Base-by-base conservation (phyloP, 176 grass and related monocot species). In the Triticum urartu region DNA sequence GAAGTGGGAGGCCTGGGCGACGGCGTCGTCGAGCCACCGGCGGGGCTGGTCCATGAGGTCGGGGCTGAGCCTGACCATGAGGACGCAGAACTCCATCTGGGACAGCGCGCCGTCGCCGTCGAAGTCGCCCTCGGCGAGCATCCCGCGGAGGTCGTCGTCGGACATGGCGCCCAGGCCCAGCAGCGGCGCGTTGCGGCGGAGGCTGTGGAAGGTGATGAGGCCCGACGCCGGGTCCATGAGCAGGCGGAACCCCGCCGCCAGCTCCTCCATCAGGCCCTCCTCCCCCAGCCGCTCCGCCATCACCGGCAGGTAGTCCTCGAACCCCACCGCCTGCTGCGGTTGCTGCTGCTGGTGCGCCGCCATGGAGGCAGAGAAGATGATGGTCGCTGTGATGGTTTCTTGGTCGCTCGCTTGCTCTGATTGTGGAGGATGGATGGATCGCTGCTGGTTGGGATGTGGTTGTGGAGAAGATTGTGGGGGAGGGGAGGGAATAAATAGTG, bases 221-320 rank as follows among this genome's bases (percentile, higher is more conserved):
- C 89, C 79, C 0, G 72, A 24, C 0, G 83, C 17, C 9, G 97
- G 94, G 68, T 99, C 97, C 97, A 94, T 94, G 26, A 97, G 86
- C 33, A 99, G 78, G 0, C 92, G 87, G 79, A 99, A 99, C 60
- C 97, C 94, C 28, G 87, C 87, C 3, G 85, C 80, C 7, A 99
- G 94, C 78, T 99, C 97, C 67, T 83, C 86, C 97, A 99, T 91
- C n/a, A 99, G 92, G 1, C 94, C 97, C 4, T 99, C 94, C 77
- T 93, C 92, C 2, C 94, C 97, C 11, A 97, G 94, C 9, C 88
- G 85, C 56, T 99, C 97, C 65, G 90, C 97, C 97, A 99, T 99
- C 84, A 97, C 34, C 6, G 97, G 97, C 32, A 99, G 91, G 92
- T 90, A 97, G 91, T 99, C 97, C 89, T 99, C 97, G 90, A 99